A percentile compares a stretch with the other conserved stretches of the same genome.
These are phyloP conservation scores for Vitis rotundifolia DNA, from an alignment of 164 flowering plant genomes.

Conservation along the genomic window DNA sequence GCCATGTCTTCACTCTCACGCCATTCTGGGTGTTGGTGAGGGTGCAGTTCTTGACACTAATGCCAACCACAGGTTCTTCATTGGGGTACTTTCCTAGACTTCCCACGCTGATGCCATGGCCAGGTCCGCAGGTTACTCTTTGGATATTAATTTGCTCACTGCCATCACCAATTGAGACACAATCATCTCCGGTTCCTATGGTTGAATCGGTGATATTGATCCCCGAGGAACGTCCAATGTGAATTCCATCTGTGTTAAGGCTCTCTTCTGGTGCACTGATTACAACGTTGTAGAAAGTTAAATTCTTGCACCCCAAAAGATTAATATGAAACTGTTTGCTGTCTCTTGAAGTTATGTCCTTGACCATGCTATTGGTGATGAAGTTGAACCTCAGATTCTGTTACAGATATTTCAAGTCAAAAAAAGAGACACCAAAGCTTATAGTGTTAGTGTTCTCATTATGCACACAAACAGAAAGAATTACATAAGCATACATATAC, in stretches of 20 bases:
- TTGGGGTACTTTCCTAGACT: slow-evolving; percentile 17
- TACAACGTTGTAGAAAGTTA: slow-evolving; percentile 15
- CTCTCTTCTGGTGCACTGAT: slow-evolving; percentile 31
- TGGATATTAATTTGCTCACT: slow-evolving; percentile 1
- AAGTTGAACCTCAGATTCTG: slow-evolving; percentile 36
- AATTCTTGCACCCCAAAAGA: slow-evolving; percentile 22
- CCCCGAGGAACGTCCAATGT: slow-evolving; percentile 28
- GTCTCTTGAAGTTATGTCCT: slow-evolving; percentile 23
- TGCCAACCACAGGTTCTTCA: slow-evolving; percentile 16
- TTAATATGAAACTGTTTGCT: slow-evolving; percentile 23
- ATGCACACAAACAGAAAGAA: no score
- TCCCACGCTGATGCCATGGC: slow-evolving; percentile 30
- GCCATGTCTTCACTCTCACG: no score
- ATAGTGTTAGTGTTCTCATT: no score
- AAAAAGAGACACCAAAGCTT: no score
- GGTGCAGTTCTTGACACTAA: slow-evolving; percentile 14
- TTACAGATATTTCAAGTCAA: no score
- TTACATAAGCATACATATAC: no score
- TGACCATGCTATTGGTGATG: slow-evolving; percentile 22
- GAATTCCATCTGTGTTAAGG: slow-evolving; percentile 55
- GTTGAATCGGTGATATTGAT: slow-evolving; percentile 17
- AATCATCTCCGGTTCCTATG: slow-evolving; percentile 48
- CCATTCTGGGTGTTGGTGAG: slow-evolving; percentile 17
- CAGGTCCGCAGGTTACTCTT: slow-evolving; percentile 20
- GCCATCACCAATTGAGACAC: slow-evolving; percentile 24